phyloP scores from a whole-genome alignment of 1,284 basidiomycete species.

The Lentinula novae-zelandiae region DNA sequence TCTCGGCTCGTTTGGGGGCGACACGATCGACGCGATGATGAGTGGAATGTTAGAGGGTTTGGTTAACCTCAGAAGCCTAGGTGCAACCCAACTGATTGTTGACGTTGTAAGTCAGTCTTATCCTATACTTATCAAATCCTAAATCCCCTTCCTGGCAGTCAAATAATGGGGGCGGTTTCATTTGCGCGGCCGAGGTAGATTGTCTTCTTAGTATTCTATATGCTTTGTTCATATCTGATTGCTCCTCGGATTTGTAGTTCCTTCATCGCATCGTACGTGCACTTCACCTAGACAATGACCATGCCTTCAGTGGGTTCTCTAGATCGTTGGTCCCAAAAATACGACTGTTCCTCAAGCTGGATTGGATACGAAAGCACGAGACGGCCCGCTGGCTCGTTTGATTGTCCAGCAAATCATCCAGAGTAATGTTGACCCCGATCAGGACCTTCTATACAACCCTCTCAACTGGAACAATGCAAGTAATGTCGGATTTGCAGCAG shows the following conservation, averaged over 20 bases:
- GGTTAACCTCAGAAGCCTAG: slow-evolving; percentile 43
- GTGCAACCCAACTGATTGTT: slow-evolving; percentile 52
- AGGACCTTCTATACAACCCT: slow-evolving; percentile 47
- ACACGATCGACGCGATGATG: slow-evolving; percentile 37
- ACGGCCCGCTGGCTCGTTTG: slow-evolving; percentile 45
- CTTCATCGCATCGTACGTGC: slow-evolving; percentile 54
- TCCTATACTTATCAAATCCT: slow-evolving; percentile 1
- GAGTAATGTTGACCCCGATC: slow-evolving; percentile 41
- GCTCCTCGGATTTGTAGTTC: slow-evolving; percentile 35
- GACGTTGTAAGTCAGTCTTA: slow-evolving; percentile 45
- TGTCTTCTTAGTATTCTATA: not conserved
- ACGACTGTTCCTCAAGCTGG: slow-evolving; percentile 56
- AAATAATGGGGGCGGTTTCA: slow-evolving; percentile 61
- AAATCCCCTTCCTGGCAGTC: slow-evolving; percentile 29
- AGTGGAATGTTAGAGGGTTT: slow-evolving; percentile 45
- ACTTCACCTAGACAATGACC: not conserved
- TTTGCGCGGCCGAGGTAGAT: slow-evolving; percentile 53
- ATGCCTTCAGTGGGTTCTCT: not conserved
- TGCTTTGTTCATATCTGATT: too few relatives aligned
- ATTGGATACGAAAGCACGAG: slow-evolving; percentile 50
- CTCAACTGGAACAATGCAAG: slow-evolving; percentile 48
- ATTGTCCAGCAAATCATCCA: slow-evolving; percentile 41
- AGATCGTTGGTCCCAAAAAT: slow-evolving; percentile 52
- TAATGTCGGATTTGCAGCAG: slow-evolving; percentile 38
- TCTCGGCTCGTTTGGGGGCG: slow-evolving; percentile 54